Evolutionary conservation across 2,329 filamentous ascomycete genomes (phyloP).

Genomic region (Sarocladium strictum): DNA sequence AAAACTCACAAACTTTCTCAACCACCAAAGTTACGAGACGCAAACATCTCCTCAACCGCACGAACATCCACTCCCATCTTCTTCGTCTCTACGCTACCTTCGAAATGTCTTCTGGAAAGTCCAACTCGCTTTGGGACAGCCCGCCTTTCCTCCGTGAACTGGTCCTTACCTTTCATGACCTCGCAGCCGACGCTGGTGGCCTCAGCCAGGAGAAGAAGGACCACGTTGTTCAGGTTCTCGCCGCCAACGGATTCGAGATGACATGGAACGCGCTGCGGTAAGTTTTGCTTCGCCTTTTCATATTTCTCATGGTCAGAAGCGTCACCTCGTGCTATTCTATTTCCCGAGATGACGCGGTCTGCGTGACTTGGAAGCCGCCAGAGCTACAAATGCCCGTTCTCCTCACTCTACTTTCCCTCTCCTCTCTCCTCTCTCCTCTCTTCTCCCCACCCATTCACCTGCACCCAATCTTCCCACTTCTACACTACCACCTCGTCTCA

Average conservation of each 20-base stretch:
- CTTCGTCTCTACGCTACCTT: background rate
- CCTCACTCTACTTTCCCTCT: background rate
- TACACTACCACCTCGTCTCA: no score
- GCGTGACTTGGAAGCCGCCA: background rate
- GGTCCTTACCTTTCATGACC: conserved; percentile 25
- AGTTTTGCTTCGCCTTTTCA: conserved; percentile 12
- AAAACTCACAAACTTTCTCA: background rate
- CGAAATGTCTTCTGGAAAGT: conserved; percentile 17
- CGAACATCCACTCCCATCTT: background rate
- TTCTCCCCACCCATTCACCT: background rate
- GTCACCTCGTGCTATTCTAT: conserved; percentile 3
- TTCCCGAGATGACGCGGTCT: background rate
- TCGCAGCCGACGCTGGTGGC: conserved; percentile 18
- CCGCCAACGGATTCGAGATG: conserved; percentile 25
- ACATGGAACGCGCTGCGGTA: conserved; percentile 42
- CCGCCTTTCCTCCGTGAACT: conserved; percentile 27
- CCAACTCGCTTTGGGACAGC: conserved; percentile 24
- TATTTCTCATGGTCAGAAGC: background rate
- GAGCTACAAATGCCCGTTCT: background rate
- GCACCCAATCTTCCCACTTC: background rate
- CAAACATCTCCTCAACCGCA: background rate
- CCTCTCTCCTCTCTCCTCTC: background rate
- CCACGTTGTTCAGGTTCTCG: conserved; percentile 26
- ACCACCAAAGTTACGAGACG: background rate
- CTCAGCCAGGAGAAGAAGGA: conserved; percentile 24